Conservation (phyloP, 2,329 filamentous ascomycete genomes). For the Fusarium chuoi region DNA sequence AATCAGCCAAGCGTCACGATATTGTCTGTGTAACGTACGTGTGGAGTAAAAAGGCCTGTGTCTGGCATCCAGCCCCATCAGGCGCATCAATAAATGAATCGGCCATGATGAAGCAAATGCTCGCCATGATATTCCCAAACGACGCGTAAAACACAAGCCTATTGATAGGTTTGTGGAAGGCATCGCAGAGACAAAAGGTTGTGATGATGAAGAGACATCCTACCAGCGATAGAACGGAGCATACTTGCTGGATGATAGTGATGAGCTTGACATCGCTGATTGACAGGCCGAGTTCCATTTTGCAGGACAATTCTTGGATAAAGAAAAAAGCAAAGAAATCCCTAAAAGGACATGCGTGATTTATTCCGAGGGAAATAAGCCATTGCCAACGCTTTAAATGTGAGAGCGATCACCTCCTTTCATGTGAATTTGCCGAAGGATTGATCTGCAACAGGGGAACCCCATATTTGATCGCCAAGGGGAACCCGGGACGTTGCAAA, state of each 20-base stretch:
- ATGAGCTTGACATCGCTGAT: neutral
- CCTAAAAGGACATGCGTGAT: neutral
- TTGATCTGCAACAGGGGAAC: neutral
- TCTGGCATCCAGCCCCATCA: neutral
- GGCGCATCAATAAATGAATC: slow-evolving; percentile 1
- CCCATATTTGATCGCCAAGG: neutral
- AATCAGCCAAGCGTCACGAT: neutral
- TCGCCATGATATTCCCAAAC: slow-evolving; percentile 9
- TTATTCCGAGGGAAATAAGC: fast-evolving
- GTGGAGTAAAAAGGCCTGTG: neutral
- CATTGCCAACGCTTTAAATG: neutral
- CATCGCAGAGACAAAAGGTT: slow-evolving; percentile 6
- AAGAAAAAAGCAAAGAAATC: neutral
- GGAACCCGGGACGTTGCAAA: neutral
- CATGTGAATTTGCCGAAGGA: neutral
- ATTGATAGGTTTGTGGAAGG: neutral
- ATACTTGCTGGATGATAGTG: slow-evolving; percentile 14
- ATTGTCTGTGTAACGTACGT: neutral
- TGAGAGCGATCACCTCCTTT: neutral
- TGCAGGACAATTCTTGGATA: neutral
- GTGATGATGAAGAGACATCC: slow-evolving; percentile 5
- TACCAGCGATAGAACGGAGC: neutral
- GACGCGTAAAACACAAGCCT: neutral
- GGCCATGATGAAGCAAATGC: slow-evolving; percentile 10
- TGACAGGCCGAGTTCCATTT: neutral